Base-by-base conservation (phyloP, 2,329 filamentous ascomycete species). In the Tolypocladium nubicola region DNA sequence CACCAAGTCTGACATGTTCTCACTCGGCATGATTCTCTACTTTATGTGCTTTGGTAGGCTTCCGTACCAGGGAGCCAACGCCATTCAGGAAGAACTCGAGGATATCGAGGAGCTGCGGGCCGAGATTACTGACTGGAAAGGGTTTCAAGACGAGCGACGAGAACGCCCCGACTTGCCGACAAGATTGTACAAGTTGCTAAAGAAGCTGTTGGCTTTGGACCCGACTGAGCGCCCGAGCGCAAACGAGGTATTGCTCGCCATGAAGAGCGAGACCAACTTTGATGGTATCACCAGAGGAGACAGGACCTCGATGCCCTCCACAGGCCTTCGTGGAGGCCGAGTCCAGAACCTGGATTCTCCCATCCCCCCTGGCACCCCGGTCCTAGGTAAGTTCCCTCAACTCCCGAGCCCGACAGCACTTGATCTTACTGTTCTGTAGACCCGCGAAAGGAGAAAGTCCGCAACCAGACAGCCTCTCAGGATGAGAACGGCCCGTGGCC, bases 1-100 rank as follows among this genome's bases (percentile, higher is more conserved):
- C 0, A 92, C 90, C 33, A 99, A 97, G 68, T 97, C 92, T 0
- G 94, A 99, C 67, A 88, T 99, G n/a, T 99, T 99, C 71, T 97
- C 92, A 1, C 77, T 99, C 0, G 94, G 94, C 53, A 97, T 99
- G 93, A 97, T 97, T 57, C 80, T 99, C 4, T 96, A 97, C 71
- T 99, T 99, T 68, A 88, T 99, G 79, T 99, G 94, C 70, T 99
- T 99, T 68, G 90, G 88, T 1, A 82, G 87, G 52, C 79, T 99
- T 13, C 94, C 94, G 0, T 99, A 97, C 68, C 79, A 75, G 30
- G 89, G 87, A 64, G 90, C 92, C 55, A 93, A 97, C 67, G 80
- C 87, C 4, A 79, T 95, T 26, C 84, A 96, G 59, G 93, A 97
- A 70, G 93, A 97, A 67, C 85, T 90, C 57, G 94, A 99, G 68